Percentiles rank a stretch among this genome's conserved stretches.
Conservation (phyloP, 2,329 filamentous ascomycete genomes). For the Xenosphaeropsis pyriputrescens region DNA sequence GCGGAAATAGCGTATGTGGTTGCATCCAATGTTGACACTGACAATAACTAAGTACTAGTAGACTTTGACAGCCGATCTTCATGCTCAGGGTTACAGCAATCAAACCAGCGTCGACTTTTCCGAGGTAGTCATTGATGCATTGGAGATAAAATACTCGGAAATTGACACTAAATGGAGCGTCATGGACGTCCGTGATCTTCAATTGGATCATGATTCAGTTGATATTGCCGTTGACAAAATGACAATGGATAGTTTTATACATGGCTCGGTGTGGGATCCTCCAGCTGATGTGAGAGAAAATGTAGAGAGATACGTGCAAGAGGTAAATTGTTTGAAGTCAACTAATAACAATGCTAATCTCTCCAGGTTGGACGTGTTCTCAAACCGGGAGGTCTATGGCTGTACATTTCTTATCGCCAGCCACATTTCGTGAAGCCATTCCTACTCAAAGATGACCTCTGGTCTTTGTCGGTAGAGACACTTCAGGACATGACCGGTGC, state of each 20-base stretch:
- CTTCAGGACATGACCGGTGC: conserved; percentile 22
- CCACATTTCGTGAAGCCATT: conserved; percentile 36
- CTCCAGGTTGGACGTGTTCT: conserved; percentile 28
- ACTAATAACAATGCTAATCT: conserved; percentile 1
- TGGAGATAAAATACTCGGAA: conserved; percentile 26
- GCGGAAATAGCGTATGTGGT: conserved; percentile 36
- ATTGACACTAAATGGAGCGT: conserved; percentile 24
- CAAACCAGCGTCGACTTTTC: conserved; percentile 45
- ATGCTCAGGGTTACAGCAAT: conserved; percentile 28
- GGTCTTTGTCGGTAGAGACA: conserved; percentile 27
- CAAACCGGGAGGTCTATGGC: conserved; percentile 29
- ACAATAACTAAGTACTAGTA: conserved; percentile 12
- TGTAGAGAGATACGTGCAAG: conserved; percentile 29
- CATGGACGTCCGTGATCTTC: conserved; percentile 36
- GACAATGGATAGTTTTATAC: conserved; percentile 39
- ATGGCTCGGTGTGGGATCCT: conserved; percentile 36
- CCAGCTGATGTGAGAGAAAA: conserved; percentile 32
- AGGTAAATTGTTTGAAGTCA: conserved; percentile 20
- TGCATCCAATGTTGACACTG: background rate
- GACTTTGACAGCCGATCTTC: conserved; percentile 35
- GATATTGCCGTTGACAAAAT: conserved; percentile 43
- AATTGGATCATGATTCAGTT: conserved; percentile 24
- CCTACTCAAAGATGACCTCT: conserved; percentile 25
- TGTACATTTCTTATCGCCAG: conserved; percentile 38
- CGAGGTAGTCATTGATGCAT: conserved; percentile 32